These are phyloP conservation scores for Eugenia klotzschiana DNA, from an alignment of 441 rosid genomes.

Conservation along the genomic window DNA sequence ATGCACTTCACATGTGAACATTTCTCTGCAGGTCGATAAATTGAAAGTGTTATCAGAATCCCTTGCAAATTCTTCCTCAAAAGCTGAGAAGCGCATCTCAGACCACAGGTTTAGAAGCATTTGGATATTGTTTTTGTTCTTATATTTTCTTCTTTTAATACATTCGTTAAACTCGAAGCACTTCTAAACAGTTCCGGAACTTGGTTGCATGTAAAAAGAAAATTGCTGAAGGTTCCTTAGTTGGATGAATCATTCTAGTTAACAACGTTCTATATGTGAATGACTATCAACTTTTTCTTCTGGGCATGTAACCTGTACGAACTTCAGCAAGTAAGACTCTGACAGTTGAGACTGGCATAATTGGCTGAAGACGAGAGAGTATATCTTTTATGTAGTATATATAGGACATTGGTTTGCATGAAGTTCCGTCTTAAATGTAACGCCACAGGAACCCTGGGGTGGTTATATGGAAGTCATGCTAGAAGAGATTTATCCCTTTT, in stretches of 20 bases:
- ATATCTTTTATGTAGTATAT: neutral
- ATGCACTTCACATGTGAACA: neutral
- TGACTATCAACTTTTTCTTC: neutral
- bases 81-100: slow-evolving; percentile 63
- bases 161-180: neutral
- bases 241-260: neutral
- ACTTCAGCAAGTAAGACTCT: neutral
- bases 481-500: neutral
- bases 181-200: neutral
- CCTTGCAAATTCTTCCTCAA: slow-evolving; percentile 52
- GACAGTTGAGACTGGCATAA: neutral
- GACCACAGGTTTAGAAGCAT: slow-evolving; percentile 52
- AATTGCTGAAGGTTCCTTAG: neutral
- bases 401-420: neutral
- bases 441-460: neutral
- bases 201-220: neutral
- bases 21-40: slow-evolving; percentile 54
- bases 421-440: neutral
- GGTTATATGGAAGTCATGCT: neutral
- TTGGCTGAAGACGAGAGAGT: neutral
- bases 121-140: neutral
- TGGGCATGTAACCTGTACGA: neutral
- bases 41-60: slow-evolving; percentile 73
- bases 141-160: neutral
- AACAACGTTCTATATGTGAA: neutral